Conservation (phyloP, 805 yeast species). For the Lachancea sp. region DNA sequence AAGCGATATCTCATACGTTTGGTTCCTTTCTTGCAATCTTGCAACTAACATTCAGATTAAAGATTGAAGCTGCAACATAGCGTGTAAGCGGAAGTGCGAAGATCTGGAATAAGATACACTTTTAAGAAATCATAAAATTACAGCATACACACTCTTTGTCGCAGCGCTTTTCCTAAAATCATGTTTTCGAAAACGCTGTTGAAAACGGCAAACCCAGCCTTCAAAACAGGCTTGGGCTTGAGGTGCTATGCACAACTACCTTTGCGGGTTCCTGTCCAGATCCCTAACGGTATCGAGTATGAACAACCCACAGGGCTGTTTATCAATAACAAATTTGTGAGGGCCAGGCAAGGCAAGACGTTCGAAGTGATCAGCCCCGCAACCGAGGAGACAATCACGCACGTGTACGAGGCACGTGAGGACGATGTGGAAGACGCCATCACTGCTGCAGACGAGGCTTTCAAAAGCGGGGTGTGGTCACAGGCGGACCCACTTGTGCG, state of each 20-base stretch:
- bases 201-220: background rate
- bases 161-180: background rate
- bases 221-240: constrained; percentile 7
- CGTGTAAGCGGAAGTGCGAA: too few species aligned
- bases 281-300: constrained; percentile 70
- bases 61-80: too few species aligned
- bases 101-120: too few species aligned
- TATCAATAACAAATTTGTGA: constrained; percentile 71
- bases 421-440: constrained; percentile 85
- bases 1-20: background rate
- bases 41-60: too few species aligned
- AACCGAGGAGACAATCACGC: constrained; percentile 64
- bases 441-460: constrained; percentile 75
- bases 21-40: too few species aligned
- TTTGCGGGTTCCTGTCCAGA: constrained; percentile 42
- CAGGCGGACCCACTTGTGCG: constrained; percentile 61
- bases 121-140: too few species aligned
- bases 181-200: constrained; percentile 3
- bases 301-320: constrained; percentile 79
- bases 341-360: constrained; percentile 52
- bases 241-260: constrained; percentile 36
- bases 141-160: background rate
- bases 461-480: constrained; percentile 73
- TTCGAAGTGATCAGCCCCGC: constrained; percentile 62
- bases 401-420: constrained; percentile 66